Evolutionary conservation across 306 rosid genomes (phyloP), one percentile per base, ranked within the genome.

Genomic region (Inga oerstediana): DNA sequence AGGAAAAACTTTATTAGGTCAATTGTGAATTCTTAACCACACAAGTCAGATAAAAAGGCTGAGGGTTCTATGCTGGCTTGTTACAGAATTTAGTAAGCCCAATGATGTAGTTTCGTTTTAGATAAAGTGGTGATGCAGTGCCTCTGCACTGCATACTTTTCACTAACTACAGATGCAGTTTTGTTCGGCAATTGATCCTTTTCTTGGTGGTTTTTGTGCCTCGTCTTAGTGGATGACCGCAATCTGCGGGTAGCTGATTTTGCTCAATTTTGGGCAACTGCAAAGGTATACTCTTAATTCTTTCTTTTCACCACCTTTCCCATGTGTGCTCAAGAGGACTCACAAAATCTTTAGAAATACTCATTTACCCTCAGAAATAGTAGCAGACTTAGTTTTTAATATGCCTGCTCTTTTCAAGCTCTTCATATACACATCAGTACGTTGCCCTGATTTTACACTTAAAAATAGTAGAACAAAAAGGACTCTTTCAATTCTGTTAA

Each of bases 191-290:
- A 96, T 94, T 96, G 98, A 96, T 91, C 93, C 88, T 93, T 96
- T 96, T 94, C 97, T 91, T 91, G 98, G 91, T 96, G 99, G 94
- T 94, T 94, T 93, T 86, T 94, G 95, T 92, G 92, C 98, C 86
- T 96, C 94, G 93, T 92, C 98, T 96, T 92, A 96, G 99, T 96
- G 99, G 99, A 96, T 96, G 99, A 96, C 98, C 99, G 99, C 99
- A 96, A 94, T 96, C 99, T 93, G 99, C 99, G 98, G 99, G 96
- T 94, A 92, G 99, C 98, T 88, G 99, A 94, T 89, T 96, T 96
- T 96, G 97, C 98, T 94, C 99, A 96, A 90, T 96, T 96, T 96
- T 96, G 99, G 99, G 98, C 97, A 96, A 88, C 90, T 88, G 99
- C 95, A 81, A 96, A 96, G 99, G 99, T 96, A 96, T 94, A 89